Conservation (phyloP, 2,329 filamentous ascomycete genomes). For the Alternaria incomplexa region DNA sequence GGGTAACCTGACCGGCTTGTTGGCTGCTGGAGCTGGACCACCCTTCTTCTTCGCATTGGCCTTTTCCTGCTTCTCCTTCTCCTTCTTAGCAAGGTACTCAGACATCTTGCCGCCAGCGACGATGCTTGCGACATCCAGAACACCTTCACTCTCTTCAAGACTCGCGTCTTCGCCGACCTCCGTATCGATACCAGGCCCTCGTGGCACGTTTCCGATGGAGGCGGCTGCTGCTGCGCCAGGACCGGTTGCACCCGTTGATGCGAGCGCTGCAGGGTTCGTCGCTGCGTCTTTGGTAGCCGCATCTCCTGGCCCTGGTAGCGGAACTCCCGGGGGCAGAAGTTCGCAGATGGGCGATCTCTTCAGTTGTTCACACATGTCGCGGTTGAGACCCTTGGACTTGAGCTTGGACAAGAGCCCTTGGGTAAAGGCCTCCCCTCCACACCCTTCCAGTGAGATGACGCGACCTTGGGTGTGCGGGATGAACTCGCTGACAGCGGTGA, state of each 20-base stretch:
- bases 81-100: slow-evolving; percentile 82
- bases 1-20: slow-evolving; percentile 67
- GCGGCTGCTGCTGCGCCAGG: slow-evolving; percentile 53
- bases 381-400: slow-evolving; percentile 60
- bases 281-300: slow-evolving; percentile 45
- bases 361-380: slow-evolving; percentile 70
- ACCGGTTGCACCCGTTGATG: slow-evolving; percentile 60
- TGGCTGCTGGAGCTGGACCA: slow-evolving; percentile 65
- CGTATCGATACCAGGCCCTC: slow-evolving; percentile 61
- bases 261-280: slow-evolving; percentile 62
- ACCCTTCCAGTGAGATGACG: slow-evolving; percentile 67
- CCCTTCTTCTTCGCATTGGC: slow-evolving; percentile 64
- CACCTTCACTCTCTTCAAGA: slow-evolving; percentile 69
- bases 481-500: slow-evolving; percentile 88
- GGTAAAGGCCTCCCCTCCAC: slow-evolving; percentile 89
- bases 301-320: slow-evolving; percentile 59
- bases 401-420: slow-evolving; percentile 73
- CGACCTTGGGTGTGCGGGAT: slow-evolving; percentile 72
- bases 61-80: slow-evolving; percentile 77
- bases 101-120: slow-evolving; percentile 81
- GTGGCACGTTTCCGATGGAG: slow-evolving; percentile 54
- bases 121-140: slow-evolving; percentile 83
- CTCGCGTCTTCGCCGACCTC: slow-evolving; percentile 60
- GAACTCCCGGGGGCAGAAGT: slow-evolving; percentile 61
- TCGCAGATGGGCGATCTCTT: slow-evolving; percentile 69